phyloP scores from a whole-genome alignment of 352 stramenopile species.

The Globisporangium nunn region DNA sequence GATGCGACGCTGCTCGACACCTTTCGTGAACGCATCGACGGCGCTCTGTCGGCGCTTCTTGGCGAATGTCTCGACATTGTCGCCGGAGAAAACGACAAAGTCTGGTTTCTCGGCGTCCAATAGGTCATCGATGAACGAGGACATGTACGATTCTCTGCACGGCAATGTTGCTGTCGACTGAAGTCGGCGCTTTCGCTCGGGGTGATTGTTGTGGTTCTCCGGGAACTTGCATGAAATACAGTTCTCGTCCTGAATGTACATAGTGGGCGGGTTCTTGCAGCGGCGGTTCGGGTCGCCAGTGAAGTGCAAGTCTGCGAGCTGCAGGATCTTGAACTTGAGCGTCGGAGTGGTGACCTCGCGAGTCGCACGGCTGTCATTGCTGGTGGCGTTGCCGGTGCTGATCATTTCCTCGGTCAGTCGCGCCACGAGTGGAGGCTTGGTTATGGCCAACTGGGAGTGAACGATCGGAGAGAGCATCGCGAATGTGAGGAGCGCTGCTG shows the following conservation, averaged over 20 bases:
- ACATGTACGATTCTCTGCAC: constrained; percentile 38
- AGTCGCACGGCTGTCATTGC: background rate
- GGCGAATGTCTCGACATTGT: constrained; percentile 42
- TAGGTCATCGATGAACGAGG: constrained; percentile 44
- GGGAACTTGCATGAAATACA: background rate
- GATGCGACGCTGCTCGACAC: constrained; percentile 33
- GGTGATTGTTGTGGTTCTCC: background rate
- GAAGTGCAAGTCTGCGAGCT: constrained; percentile 63
- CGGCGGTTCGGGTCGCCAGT: constrained; percentile 22
- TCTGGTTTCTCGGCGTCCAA: constrained; percentile 55
- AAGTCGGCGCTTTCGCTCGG: background rate
- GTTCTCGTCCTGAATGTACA: background rate
- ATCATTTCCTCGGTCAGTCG: background rate
- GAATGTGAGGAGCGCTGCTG: too few relatives aligned
- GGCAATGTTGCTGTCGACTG: background rate
- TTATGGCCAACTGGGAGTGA: too few relatives aligned
- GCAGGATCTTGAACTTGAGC: constrained; percentile 45
- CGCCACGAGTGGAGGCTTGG: too few relatives aligned
- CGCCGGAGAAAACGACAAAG: constrained; percentile 57
- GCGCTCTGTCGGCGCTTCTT: constrained; percentile 18
- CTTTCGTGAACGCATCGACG: constrained; percentile 29
- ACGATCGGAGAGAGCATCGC: too few relatives aligned
- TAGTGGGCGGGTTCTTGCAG: background rate
- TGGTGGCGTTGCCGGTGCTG: background rate
- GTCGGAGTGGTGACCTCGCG: background rate